These are phyloP conservation scores for Hypericum androsaemum DNA, from an alignment of 345 rosid genomes.

Conservation along the genomic window DNA sequence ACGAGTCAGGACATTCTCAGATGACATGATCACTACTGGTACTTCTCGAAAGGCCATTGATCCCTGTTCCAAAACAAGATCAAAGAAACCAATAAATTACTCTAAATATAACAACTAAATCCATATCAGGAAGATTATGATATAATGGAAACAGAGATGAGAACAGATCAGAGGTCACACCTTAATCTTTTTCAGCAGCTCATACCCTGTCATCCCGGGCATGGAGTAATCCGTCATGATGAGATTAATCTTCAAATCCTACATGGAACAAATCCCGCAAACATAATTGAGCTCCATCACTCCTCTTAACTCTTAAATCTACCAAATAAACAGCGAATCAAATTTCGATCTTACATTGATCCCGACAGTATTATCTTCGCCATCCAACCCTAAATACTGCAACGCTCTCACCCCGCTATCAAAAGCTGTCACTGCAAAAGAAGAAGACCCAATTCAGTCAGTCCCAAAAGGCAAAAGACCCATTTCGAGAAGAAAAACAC, in stretches of 20 bases:
- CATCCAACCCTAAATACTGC: constrained; percentile 25
- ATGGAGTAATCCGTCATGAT: constrained; percentile 34
- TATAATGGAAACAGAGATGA: background rate
- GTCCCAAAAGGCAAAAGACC: background rate
- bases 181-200: constrained; percentile 31
- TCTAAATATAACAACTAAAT: background rate
- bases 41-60: constrained; percentile 64
- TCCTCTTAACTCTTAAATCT: no score
- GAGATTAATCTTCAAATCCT: constrained; percentile 27
- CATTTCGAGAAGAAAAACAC: background rate
- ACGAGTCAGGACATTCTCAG: constrained; percentile 64
- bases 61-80: constrained; percentile 28
- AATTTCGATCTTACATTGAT: background rate
- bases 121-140: no score
- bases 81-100: background rate
- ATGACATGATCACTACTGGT: constrained; percentile 83
- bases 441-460: background rate
- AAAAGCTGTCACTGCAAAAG: constrained; percentile 22
- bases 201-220: constrained; percentile 37
- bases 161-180: background rate
- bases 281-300: background rate
- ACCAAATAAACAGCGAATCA: background rate
- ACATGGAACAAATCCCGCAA: constrained; percentile 3
- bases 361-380: constrained; percentile 14
- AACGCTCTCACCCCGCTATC: constrained; percentile 26